Base-by-base conservation (phyloP, 108 stramenopile genomes). In the Schizochytrium sp. region DNA sequence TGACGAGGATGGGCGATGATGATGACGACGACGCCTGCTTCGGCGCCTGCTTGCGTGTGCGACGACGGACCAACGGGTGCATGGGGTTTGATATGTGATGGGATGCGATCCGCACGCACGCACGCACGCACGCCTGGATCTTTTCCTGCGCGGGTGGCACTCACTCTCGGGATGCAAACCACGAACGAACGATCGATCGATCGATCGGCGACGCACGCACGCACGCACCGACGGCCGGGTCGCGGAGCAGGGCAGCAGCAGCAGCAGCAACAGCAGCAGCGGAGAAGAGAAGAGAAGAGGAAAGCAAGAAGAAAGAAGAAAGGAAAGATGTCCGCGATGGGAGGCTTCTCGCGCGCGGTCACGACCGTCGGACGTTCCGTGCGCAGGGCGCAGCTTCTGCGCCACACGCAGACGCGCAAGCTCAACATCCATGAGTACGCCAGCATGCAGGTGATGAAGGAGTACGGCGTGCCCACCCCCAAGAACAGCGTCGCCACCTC, bases 361-460 rank as follows among this genome's bases (percentile, higher is more conserved):
- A 16, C 63, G 34, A 69, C 10, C 34, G 63, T 41, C 63, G 63
- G 63, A 28, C 63, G 63, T 41, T 41, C 63, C 14, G 63, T 1
- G 63, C 63, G 63, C 63, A 18, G 63, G 4, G 63, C 63, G 41
- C 63, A 69, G 63, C 63, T 69, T 8, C 63, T 69, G 21, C 63
- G 63, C 63, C 25, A 69, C 23, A 83, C 45, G 43, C 87, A 88
- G 59, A 41, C 19, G 16, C 95, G 95, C 44, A 90, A 88, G 51
- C 92, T 96, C 5, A 96, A 96, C 89, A 90, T 96, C 48, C 95
- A 96, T 90, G 95, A 96, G 90, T 94, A 96, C 89, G 93, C 93
- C 88, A 90, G 90, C 29, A 93, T 94, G 90, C 72, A 94, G 72
- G 90, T 96, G 72, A 95, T 96, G 95, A 69, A 60, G 53, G 87